A percentile compares a stretch with the other conserved stretches of the same genome.
Conservation (phyloP, 371 early-diverging fungal genomes). For the Dinochytrium kinnereticum region DNA sequence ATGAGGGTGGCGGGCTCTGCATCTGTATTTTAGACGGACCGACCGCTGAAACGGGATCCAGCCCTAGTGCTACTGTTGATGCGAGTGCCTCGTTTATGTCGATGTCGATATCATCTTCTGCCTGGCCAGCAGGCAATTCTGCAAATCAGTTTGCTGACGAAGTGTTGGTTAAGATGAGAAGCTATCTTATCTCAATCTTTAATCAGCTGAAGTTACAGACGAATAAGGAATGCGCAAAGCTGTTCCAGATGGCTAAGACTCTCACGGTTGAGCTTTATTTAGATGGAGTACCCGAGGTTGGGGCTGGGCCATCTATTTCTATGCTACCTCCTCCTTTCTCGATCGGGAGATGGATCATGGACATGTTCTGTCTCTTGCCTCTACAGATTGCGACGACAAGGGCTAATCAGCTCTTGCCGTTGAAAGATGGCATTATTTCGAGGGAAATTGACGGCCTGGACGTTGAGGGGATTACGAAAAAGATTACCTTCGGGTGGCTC, state of each 20-base stretch:
- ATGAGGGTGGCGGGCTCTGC: too few species aligned
- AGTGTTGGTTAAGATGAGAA: not conserved
- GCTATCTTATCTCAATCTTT: not conserved
- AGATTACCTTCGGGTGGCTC: slow-evolving; percentile 28
- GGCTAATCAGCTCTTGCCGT: slow-evolving; percentile 25
- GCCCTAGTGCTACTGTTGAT: too few species aligned
- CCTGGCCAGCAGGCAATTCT: too few species aligned
- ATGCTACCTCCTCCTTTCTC: too few species aligned
- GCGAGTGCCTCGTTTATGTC: too few species aligned
- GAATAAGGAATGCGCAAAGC: slow-evolving; percentile 4
- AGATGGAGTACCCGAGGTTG: too few species aligned
- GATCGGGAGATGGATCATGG: slow-evolving; percentile 22
- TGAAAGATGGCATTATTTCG: slow-evolving; percentile 27
- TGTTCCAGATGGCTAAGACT: not conserved
- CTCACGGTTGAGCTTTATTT: not conserved
- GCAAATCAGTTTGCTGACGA: not conserved
- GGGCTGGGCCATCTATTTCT: too few species aligned
- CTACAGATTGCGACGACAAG: slow-evolving; percentile 26
- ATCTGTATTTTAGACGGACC: too few species aligned
- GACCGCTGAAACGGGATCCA: too few species aligned
- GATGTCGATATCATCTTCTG: too few species aligned
- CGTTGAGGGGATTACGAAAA: slow-evolving; percentile 5
- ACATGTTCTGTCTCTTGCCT: slow-evolving; percentile 22
- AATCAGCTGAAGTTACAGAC: not conserved
- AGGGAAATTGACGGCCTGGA: slow-evolving; percentile 13